Conservation (phyloP, 345 rosid genomes). For the Geranium rotundifolium region DNA sequence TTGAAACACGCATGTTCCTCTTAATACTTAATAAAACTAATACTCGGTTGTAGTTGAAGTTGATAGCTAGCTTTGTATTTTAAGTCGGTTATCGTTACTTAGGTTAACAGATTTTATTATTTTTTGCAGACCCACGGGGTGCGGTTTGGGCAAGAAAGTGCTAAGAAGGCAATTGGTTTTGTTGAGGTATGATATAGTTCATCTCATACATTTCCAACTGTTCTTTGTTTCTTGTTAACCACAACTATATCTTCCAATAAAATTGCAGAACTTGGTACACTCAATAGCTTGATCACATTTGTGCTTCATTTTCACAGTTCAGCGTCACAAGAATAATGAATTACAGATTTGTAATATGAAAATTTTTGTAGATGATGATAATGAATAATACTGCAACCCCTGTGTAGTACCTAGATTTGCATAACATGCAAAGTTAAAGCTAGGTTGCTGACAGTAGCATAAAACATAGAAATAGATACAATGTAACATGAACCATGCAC, state of each 20-base stretch:
- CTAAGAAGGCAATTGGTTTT: slow-evolving; percentile 74
- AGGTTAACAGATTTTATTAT: slow-evolving; percentile 1
- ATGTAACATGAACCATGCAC: not conserved
- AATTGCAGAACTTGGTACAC: not conserved
- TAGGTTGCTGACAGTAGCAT: not conserved
- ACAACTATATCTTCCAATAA: not conserved
- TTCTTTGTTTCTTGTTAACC: not conserved
- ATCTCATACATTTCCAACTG: not conserved
- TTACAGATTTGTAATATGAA: not conserved
- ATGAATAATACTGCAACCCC: not conserved
- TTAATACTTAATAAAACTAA: too few relatives aligned
- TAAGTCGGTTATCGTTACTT: too few relatives aligned
- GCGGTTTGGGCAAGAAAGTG: slow-evolving; percentile 51
- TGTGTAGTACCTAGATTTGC: too few relatives aligned
- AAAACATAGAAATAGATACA: not conserved
- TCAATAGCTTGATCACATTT: not conserved
- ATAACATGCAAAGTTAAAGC: not conserved
- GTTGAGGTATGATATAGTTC: slow-evolving; percentile 37
- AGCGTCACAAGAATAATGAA: not conserved
- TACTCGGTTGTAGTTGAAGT: not conserved
- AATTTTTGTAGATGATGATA: not conserved
- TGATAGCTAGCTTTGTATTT: not conserved
- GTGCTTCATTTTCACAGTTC: not conserved
- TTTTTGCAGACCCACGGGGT: slow-evolving; percentile 67
- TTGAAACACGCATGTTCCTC: not conserved